Evolutionary conservation across 805 yeast species (phyloP).

Genomic region (Kodamaea laetipori): DNA sequence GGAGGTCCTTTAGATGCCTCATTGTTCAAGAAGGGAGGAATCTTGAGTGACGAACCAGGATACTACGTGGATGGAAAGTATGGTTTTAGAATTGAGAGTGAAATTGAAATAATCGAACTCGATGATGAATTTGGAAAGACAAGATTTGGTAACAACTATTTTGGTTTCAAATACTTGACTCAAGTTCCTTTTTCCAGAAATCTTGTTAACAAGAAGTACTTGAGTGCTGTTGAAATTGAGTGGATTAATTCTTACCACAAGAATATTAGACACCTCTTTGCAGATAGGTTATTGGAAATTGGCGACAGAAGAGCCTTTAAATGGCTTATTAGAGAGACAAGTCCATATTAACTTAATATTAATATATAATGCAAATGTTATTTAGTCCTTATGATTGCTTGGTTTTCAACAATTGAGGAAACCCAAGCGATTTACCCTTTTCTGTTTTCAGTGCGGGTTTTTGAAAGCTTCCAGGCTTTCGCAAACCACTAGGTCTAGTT

Average conservation of each 20-base stretch:
- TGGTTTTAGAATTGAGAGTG: constrained; percentile 90
- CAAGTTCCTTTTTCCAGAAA: constrained; percentile 43
- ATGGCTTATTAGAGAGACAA: constrained; percentile 77
- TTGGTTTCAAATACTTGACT: constrained; percentile 44
- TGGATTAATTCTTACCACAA: constrained; percentile 46
- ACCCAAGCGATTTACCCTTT: constrained; percentile 23
- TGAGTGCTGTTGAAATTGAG: constrained; percentile 30
- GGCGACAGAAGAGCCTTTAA: constrained; percentile 59
- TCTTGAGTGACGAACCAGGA: constrained; percentile 93
- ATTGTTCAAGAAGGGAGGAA: constrained; percentile 58
- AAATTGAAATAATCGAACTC: constrained; percentile 58
- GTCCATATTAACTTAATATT: constrained; percentile 7
- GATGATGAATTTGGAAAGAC: constrained; percentile 41
- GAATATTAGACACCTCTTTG: constrained; percentile 35
- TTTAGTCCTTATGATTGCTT: neutral
- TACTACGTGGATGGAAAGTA: constrained; percentile 85
- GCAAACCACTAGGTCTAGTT: constrained; percentile 20
- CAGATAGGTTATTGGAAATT: constrained; percentile 46
- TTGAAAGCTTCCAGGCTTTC: constrained; percentile 39
- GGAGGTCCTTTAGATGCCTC: constrained; percentile 52
- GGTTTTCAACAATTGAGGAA: constrained; percentile 20
- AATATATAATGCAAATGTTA: neutral
- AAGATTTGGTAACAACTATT: constrained; percentile 31
- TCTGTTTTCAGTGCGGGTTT: constrained; percentile 26
- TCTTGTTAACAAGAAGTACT: constrained; percentile 35